A percentile compares a stretch with the other conserved stretches of the same genome.
phyloP scores from a whole-genome alignment of 225 moss, liverwort and hornwort species.

The Polytrichum commune region DNA sequence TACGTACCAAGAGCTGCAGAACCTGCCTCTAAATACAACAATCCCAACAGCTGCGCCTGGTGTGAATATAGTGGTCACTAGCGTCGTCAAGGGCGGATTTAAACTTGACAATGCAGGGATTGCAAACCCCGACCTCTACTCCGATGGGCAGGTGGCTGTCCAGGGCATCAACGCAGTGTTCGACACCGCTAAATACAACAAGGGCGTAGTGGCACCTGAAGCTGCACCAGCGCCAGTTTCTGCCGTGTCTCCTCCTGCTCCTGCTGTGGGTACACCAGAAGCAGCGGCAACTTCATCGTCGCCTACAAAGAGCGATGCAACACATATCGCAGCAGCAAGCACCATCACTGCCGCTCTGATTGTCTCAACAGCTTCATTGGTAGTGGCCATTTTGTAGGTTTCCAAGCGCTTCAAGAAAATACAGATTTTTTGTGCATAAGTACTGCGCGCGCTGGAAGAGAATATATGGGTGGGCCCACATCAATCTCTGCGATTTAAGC shows the following conservation, averaged over 20 bases:
- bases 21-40: conserved; percentile 40
- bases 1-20: conserved; percentile 46
- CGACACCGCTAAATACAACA: conserved; percentile 59
- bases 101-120: conserved; percentile 54
- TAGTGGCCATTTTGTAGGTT: conserved; percentile 20
- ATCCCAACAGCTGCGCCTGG: conserved; percentile 49
- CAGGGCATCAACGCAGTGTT: conserved; percentile 62
- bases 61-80: conserved; percentile 51
- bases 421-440: conserved; percentile 14
- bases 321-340: neutral
- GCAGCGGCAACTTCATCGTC: conserved; percentile 8
- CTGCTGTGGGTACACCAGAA: conserved; percentile 17
- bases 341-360: conserved; percentile 7
- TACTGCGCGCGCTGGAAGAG: neutral
- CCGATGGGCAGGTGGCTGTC: conserved; percentile 51
- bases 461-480: too few species aligned
- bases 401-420: neutral
- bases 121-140: conserved; percentile 60
- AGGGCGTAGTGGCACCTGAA: conserved; percentile 33
- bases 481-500: too few species aligned
- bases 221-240: conserved; percentile 21
- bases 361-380: conserved; percentile 8
- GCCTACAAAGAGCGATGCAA: conserved; percentile 8
- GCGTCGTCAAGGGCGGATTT: conserved; percentile 27
- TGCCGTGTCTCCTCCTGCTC: conserved; percentile 18